phyloP scores from a whole-genome alignment of 768 basidiomycete species.

The Serendipita sp. region DNA sequence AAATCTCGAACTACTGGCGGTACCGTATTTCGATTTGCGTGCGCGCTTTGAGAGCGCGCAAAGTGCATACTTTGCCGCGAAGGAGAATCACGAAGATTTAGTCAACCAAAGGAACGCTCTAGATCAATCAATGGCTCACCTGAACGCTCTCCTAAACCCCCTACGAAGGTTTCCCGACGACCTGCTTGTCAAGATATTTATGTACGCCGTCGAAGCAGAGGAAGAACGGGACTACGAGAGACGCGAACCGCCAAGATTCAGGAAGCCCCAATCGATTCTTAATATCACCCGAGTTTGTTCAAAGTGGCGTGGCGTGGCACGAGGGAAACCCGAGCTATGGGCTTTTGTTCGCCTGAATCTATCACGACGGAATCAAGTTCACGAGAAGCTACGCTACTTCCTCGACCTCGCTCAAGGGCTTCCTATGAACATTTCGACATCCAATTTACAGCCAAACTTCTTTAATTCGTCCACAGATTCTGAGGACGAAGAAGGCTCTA shows the following conservation, averaged over 20 bases:
- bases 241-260: neutral
- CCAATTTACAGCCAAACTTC: slow-evolving; percentile 1
- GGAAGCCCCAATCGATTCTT: neutral
- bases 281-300: neutral
- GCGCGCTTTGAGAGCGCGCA: slow-evolving; percentile 2
- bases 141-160: neutral
- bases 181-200: neutral
- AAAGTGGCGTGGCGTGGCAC: neutral
- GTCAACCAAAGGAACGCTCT: neutral
- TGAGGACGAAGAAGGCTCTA: neutral
- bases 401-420: neutral
- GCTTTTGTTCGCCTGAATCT: neutral
- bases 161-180: neutral
- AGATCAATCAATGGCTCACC: neutral
- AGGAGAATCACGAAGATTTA: slow-evolving; percentile 4
- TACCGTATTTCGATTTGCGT: neutral
- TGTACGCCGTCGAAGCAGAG: slow-evolving; percentile 2
- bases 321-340: neutral
- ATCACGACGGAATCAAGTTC: neutral
- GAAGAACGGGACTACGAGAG: neutral
- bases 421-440: slow-evolving; percentile 1
- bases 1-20: neutral
- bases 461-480: neutral
- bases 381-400: slow-evolving; percentile 1
- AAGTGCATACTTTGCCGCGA: neutral